phyloP scores from a whole-genome alignment of 305 asterid genomes.

The Rubia occidens region DNA sequence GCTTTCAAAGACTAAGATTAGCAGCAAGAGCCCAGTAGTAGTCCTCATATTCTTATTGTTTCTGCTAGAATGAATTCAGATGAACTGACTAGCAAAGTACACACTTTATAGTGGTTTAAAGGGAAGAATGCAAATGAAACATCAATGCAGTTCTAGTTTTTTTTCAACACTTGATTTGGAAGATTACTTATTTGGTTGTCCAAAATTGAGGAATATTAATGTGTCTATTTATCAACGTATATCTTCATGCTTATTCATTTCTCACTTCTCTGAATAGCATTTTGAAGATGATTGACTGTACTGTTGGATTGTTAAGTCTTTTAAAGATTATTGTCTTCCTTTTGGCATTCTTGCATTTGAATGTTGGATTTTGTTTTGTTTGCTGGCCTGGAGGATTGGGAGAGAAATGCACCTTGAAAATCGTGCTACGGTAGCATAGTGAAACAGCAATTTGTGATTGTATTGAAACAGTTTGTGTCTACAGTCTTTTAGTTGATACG shows the following conservation, averaged over 20 bases:
- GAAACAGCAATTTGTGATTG: not conserved
- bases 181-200: slow-evolving; percentile 16
- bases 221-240: not conserved
- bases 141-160: slow-evolving; percentile 2
- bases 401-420: no score
- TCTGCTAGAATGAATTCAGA: slow-evolving; percentile 10
- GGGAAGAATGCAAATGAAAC: not conserved
- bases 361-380: slow-evolving; percentile 6
- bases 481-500: not conserved
- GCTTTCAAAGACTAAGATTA: slow-evolving; percentile 27
- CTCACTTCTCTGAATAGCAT: not conserved
- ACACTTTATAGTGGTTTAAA: not conserved
- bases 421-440: no score
- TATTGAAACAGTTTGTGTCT: not conserved
- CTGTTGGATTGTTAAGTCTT: not conserved
- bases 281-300: slow-evolving; percentile 2
- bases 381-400: not conserved
- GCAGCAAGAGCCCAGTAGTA: slow-evolving; percentile 24
- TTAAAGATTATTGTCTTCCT: not conserved
- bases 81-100: not conserved
- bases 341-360: not conserved
- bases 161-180: slow-evolving; percentile 20
- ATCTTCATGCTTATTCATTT: not conserved
- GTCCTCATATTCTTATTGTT: slow-evolving; percentile 20
- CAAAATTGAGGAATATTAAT: slow-evolving; percentile 15